Base-by-base conservation (phyloP, 2,329 filamentous ascomycete species). In the Akanthomyces dipterigenus region DNA sequence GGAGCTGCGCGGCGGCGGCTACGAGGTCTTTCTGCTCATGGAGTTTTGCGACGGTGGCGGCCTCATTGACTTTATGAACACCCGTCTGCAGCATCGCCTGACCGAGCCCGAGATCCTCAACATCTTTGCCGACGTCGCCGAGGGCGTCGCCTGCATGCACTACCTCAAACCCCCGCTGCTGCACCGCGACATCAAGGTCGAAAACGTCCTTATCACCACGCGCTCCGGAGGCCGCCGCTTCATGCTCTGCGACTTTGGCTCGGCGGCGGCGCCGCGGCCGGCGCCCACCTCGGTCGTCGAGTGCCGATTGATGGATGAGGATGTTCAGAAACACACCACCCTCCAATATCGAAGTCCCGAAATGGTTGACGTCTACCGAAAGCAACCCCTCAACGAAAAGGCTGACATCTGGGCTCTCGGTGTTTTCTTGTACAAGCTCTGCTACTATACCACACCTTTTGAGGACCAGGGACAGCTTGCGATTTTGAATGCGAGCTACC, bases 41-140 rank as follows among this genome's bases (percentile, higher is more conserved):
- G 95, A 99, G 73, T 97, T 88, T 76, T 99, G 95, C 78, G 87
- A 89, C 70, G 95, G 95, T 55, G 95, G 95, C 65, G 93, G 95
- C 40, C 78, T 99, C 72, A 99, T 99, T 73, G 95, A 99, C 77
- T 99, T 98, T 74, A 99, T 99, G 95, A 99, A 99, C 77, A 99
- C 95, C 40, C 86, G 95, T 58, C 79, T 99, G 69, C 95, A 99
- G 77, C 93, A 99, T 74, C 89, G 95, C 55, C 81, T 99, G 75
- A 99, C 93, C 40, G 95, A 99, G 78, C 93, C 95, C 55, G 95
- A 99, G 80, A 96, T 99, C 68, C 80, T 99, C 69, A 89, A 93
- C 78, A 98, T 99, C 75, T 98, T 99, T 77, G 89, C 89, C 56
- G 95, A 99, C 73, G 91, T 97, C 60, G 90, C 93, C 53, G 93